phyloP scores from a whole-genome alignment of 2,329 filamentous ascomycete genomes.

The Curvularia sp. region DNA sequence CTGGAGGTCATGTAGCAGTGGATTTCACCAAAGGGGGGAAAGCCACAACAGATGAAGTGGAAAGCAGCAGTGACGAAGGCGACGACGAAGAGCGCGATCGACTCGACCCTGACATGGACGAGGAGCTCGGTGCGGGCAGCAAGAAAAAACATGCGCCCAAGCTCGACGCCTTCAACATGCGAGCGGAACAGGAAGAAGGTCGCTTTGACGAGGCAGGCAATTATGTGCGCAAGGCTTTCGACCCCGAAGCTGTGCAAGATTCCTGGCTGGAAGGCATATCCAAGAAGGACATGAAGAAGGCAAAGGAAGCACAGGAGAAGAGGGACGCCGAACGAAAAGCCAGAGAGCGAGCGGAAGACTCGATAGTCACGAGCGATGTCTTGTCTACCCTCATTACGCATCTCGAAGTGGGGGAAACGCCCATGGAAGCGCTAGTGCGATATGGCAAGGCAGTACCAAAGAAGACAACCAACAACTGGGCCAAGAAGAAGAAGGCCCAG shows the following conservation, averaged over 20 bases:
- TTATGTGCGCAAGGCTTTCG: constrained; percentile 84
- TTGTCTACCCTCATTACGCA: constrained; percentile 74
- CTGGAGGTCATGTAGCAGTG: constrained; percentile 70
- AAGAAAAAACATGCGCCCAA: constrained; percentile 93
- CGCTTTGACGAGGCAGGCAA: constrained; percentile 91
- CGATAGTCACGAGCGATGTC: constrained; percentile 74
- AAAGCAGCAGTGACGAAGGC: constrained; percentile 63
- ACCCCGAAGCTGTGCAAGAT: constrained; percentile 90
- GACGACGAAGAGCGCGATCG: constrained; percentile 72
- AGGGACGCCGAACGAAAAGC: constrained; percentile 77
- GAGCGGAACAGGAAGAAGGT: constrained; percentile 87
- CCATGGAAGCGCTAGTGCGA: constrained; percentile 84
- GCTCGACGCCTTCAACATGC: constrained; percentile 96
- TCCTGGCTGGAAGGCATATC: constrained; percentile 90
- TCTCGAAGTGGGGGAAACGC: constrained; percentile 82
- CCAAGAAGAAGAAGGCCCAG: constrained; percentile 54
- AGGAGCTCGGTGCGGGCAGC: constrained; percentile 87
- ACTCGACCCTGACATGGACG: constrained; percentile 73
- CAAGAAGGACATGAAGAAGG: constrained; percentile 90
- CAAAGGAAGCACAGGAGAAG: constrained; percentile 85
- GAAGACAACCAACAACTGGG: constrained; percentile 56
- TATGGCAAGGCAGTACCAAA: constrained; percentile 69
- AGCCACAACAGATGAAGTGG: constrained; percentile 65
- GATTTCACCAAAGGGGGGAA: constrained; percentile 59
- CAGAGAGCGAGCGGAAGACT: constrained; percentile 76